These are phyloP conservation scores for Globisporangium paddicum DNA, from an alignment of 352 stramenopile genomes.

Conservation along the genomic window DNA sequence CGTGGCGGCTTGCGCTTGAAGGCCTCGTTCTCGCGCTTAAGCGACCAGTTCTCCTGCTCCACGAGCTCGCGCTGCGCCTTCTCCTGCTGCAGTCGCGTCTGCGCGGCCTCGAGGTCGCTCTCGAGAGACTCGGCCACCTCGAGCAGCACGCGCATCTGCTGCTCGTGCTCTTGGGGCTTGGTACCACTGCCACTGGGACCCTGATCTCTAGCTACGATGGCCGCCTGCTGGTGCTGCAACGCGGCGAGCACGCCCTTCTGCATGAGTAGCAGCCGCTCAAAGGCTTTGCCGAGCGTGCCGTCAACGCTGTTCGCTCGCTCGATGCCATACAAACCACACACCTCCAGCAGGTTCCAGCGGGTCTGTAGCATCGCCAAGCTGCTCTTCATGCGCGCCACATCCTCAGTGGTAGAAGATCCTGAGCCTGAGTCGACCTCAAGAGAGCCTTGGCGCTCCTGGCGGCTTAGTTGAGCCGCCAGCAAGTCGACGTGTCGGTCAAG, in stretches of 20 bases:
- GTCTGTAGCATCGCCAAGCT: constrained; percentile 27
- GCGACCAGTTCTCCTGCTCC: constrained; percentile 38
- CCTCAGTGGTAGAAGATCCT: no score
- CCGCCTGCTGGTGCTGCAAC: constrained; percentile 24
- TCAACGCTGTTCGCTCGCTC: constrained; percentile 32
- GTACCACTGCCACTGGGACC: background rate
- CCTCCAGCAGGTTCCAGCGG: constrained; percentile 49
- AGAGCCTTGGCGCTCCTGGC: constrained; percentile 20
- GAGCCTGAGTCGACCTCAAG: no score
- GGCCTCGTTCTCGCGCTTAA: constrained; percentile 29
- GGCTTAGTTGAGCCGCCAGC: constrained; percentile 38
- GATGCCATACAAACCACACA: constrained; percentile 42
- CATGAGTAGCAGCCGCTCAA: constrained; percentile 33
- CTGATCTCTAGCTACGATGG: constrained; percentile 2
- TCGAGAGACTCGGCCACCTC: constrained; percentile 63
- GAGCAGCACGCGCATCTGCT: constrained; percentile 55
- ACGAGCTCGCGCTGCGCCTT: constrained; percentile 38
- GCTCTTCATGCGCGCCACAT: constrained; percentile 6
- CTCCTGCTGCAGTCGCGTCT: constrained; percentile 40
- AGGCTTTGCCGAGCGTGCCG: constrained; percentile 24
- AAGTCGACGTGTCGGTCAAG: constrained; percentile 53
- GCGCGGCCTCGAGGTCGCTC: constrained; percentile 43
- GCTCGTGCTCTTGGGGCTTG: constrained; percentile 7
- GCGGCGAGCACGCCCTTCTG: constrained; percentile 48
- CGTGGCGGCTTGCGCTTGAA: constrained; percentile 9